phyloP scores from a whole-genome alignment of 306 rosid genomes.

The Glycine tomentella region DNA sequence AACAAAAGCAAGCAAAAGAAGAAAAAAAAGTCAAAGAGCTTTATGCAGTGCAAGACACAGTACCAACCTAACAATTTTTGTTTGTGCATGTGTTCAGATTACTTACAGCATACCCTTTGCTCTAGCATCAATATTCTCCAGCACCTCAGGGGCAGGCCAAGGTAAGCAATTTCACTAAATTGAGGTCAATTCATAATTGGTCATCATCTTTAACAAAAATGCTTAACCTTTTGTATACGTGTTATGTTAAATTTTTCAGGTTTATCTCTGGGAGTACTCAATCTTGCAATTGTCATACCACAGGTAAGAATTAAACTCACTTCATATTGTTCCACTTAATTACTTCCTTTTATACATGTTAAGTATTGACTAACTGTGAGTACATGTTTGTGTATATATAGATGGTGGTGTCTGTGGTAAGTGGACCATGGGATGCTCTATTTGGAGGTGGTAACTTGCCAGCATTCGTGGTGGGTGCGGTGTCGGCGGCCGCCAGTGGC shows the following conservation, averaged over 20 bases:
- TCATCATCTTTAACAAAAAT: not conserved
- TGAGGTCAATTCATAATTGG: not conserved
- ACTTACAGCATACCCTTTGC: conserved; percentile 90
- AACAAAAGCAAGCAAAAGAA: not conserved
- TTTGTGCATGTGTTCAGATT: conserved; percentile 58
- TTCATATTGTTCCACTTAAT: not conserved
- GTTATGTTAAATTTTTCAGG: conserved; percentile 56
- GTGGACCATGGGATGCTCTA: conserved; percentile 77
- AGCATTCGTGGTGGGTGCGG: conserved; percentile 78
- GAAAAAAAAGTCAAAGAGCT: conserved; percentile 18
- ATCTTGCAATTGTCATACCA: conserved; percentile 77
- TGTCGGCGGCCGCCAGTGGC: conserved; percentile 70
- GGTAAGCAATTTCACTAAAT: conserved; percentile 53
- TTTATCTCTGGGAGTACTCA: conserved; percentile 80
- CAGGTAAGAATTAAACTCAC: conserved; percentile 57
- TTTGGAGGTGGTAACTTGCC: conserved; percentile 93
- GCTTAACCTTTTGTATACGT: conserved; percentile 10
- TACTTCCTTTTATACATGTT: not conserved
- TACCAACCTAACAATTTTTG: conserved; percentile 25
- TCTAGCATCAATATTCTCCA: conserved; percentile 85
- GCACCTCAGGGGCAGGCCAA: conserved; percentile 80
- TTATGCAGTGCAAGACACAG: not conserved
- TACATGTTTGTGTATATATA: not conserved
- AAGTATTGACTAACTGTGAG: not conserved
- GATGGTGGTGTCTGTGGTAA: conserved; percentile 75